Evolutionary conservation across 2,329 filamentous ascomycete genomes (phyloP).

Genomic region (Aspergillus chevalieri): DNA sequence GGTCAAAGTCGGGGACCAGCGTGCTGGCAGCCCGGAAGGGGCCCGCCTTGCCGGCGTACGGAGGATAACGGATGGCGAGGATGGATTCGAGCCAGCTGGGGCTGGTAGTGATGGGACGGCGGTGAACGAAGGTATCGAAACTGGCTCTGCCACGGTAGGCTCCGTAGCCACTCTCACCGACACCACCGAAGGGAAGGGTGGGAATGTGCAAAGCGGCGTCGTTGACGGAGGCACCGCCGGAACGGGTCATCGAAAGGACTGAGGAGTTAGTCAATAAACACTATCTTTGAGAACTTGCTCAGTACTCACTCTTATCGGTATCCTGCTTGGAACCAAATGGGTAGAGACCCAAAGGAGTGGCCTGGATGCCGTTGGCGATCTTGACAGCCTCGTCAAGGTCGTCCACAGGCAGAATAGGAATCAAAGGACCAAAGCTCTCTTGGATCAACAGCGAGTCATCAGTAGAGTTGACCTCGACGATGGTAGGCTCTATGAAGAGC

Average conservation of each 20-base stretch:
- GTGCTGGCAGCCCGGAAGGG: constrained; percentile 47
- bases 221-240: constrained; percentile 57
- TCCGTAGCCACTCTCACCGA: constrained; percentile 71
- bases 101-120: constrained; percentile 52
- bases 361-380: constrained; percentile 72
- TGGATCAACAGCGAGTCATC: constrained; percentile 73
- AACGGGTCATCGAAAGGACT: constrained; percentile 59
- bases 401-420: constrained; percentile 72
- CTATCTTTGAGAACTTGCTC: no score
- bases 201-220: constrained; percentile 65
- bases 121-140: constrained; percentile 59
- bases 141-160: constrained; percentile 69
- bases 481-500: constrained; percentile 83
- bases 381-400: constrained; percentile 79
- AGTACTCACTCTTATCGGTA: constrained; percentile 59
- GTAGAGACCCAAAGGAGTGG: constrained; percentile 77
- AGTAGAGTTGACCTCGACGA: constrained; percentile 71
- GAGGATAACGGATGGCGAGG: constrained; percentile 55
- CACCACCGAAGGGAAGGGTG: constrained; percentile 73
- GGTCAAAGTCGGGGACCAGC: constrained; percentile 55
- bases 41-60: constrained; percentile 52
- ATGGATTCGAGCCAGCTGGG: constrained; percentile 56
- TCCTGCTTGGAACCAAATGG: constrained; percentile 78
- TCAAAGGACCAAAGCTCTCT: constrained; percentile 91
- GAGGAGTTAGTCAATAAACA: constrained; percentile 2